A percentile compares a stretch with the other conserved stretches of the same genome.
These are phyloP conservation scores for Pezicula rhizophila DNA, from an alignment of 2,329 filamentous ascomycete genomes.

Conservation along the genomic window DNA sequence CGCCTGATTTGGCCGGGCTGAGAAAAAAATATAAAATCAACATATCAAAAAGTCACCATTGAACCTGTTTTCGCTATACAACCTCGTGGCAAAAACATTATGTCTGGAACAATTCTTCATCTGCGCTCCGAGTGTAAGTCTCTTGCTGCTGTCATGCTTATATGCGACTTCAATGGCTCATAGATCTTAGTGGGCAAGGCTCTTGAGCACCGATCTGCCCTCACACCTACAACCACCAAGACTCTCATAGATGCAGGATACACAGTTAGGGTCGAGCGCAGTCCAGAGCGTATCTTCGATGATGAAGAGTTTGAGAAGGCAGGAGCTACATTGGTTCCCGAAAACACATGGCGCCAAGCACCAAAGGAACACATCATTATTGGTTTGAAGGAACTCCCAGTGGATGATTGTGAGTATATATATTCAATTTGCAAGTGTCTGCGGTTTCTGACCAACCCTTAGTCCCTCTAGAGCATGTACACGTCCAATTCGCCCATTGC, in stretches of 20 bases:
- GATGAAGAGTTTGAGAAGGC: slow-evolving; percentile 55
- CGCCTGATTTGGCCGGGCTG: too few relatives aligned
- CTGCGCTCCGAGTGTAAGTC: slow-evolving; percentile 34
- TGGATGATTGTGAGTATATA: slow-evolving; percentile 51
- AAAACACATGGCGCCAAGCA: slow-evolving; percentile 62
- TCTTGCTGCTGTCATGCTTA: slow-evolving; percentile 3
- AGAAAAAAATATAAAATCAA: too few relatives aligned
- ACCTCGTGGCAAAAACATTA: slow-evolving; percentile 5
- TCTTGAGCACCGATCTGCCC: slow-evolving; percentile 34
- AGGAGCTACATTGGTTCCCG: slow-evolving; percentile 59
- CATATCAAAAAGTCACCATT: too few relatives aligned
- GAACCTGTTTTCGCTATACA: too few relatives aligned
- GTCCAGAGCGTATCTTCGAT: slow-evolving; percentile 59
- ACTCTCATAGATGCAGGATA: slow-evolving; percentile 64
- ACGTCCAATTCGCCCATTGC: slow-evolving; percentile 68
- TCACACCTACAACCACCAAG: slow-evolving; percentile 41
- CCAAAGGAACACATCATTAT: slow-evolving; percentile 65
- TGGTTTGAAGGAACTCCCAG: slow-evolving; percentile 72
- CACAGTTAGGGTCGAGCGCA: slow-evolving; percentile 60
- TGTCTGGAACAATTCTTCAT: slow-evolving; percentile 30
- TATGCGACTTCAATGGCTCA: slow-evolving; percentile 6
- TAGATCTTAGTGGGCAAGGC: slow-evolving; percentile 29
- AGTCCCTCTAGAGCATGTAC: slow-evolving; percentile 65
- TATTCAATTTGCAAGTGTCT: slow-evolving; percentile 4
- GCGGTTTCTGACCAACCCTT: slow-evolving; percentile 4